Percentiles rank a stretch among this genome's conserved stretches.
phyloP scores from a whole-genome alignment of 2,329 filamentous ascomycete species.

The Byssothecium circinans region DNA sequence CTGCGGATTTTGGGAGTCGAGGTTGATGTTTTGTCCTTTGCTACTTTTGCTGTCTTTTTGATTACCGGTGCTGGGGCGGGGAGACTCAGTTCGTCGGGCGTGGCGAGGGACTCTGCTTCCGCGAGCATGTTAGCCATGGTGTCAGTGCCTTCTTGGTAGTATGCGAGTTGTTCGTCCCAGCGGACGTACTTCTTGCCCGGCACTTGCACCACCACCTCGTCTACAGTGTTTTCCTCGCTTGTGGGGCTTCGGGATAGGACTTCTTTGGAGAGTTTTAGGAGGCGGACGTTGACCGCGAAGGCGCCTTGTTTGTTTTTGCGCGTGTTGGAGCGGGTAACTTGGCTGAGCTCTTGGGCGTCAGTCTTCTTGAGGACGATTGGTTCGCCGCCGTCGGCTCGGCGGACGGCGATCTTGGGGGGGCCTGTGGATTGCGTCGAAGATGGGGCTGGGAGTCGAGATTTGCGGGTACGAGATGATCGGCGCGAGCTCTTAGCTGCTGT shows the following conservation, averaged over 20 bases:
- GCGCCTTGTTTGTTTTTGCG: slow-evolving; percentile 54
- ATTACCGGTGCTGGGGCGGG: slow-evolving; percentile 20
- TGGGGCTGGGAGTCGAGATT: slow-evolving; percentile 39
- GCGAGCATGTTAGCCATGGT: slow-evolving; percentile 28
- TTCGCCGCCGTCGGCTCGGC: slow-evolving; percentile 46
- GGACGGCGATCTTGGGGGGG: slow-evolving; percentile 48
- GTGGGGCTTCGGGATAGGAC: slow-evolving; percentile 1
- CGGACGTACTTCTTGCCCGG: slow-evolving; percentile 41
- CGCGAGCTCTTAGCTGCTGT: slow-evolving; percentile 25
- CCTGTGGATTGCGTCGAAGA: slow-evolving; percentile 20
- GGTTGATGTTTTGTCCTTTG: slow-evolving; percentile 24
- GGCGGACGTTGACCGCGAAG: slow-evolving; percentile 46
- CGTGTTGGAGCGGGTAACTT: slow-evolving; percentile 52
- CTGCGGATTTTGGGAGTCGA: slow-evolving; percentile 39
- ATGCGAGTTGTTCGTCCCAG: slow-evolving; percentile 52
- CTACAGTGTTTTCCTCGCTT: slow-evolving; percentile 7
- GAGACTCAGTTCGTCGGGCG: slow-evolving; percentile 36
- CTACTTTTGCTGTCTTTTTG: slow-evolving; percentile 25
- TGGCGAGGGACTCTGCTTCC: slow-evolving; percentile 34
- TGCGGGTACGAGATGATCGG: slow-evolving; percentile 39
- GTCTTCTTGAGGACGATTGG: slow-evolving; percentile 51
- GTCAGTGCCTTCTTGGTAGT: slow-evolving; percentile 47
- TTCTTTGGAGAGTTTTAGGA: slow-evolving; percentile 47
- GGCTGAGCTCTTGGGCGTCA: slow-evolving; percentile 52
- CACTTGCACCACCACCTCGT: slow-evolving; percentile 17